phyloP scores from a whole-genome alignment of 768 basidiomycete genomes.

The Clitopilus passeckerianus region DNA sequence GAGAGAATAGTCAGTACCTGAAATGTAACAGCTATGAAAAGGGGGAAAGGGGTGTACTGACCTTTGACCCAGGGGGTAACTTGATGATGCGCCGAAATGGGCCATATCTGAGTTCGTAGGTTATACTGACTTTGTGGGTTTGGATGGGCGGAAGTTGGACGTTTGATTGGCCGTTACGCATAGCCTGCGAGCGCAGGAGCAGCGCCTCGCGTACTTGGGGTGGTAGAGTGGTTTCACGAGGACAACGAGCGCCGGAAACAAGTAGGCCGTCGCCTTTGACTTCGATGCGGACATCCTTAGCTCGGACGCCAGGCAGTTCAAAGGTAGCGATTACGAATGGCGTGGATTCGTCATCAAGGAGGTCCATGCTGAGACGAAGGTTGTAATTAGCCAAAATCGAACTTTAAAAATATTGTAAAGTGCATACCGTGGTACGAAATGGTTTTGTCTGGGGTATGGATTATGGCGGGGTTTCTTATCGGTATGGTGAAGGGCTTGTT shows the following conservation, averaged over 20 bases:
- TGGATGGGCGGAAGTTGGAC: background rate
- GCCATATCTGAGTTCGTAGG: constrained; percentile 39
- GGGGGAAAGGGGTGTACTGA: constrained; percentile 12
- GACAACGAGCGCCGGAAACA: constrained; percentile 26
- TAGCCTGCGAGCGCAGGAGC: background rate
- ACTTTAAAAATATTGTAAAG: background rate
- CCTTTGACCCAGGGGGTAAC: constrained; percentile 33
- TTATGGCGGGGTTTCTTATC: background rate
- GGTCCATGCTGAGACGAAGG: constrained; percentile 29
- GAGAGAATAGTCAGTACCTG: constrained; percentile 8
- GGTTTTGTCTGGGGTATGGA: background rate
- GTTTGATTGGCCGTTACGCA: constrained; percentile 10
- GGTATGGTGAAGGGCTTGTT: background rate
- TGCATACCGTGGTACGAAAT: constrained; percentile 13
- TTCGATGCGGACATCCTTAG: constrained; percentile 25
- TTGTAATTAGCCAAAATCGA: background rate
- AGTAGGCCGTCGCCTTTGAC: constrained; percentile 28
- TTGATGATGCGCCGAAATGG: constrained; percentile 32
- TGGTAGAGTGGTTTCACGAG: constrained; percentile 6
- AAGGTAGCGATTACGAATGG: constrained; percentile 29
- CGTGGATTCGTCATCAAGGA: constrained; percentile 32
- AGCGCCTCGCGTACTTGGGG: constrained; percentile 1
- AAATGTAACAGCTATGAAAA: constrained; percentile 2
- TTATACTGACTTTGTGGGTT: constrained; percentile 5
- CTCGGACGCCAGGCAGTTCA: constrained; percentile 41